These are phyloP conservation scores for Macrolepiota dolichaula DNA, from an alignment of 768 basidiomycete species.

Conservation along the genomic window DNA sequence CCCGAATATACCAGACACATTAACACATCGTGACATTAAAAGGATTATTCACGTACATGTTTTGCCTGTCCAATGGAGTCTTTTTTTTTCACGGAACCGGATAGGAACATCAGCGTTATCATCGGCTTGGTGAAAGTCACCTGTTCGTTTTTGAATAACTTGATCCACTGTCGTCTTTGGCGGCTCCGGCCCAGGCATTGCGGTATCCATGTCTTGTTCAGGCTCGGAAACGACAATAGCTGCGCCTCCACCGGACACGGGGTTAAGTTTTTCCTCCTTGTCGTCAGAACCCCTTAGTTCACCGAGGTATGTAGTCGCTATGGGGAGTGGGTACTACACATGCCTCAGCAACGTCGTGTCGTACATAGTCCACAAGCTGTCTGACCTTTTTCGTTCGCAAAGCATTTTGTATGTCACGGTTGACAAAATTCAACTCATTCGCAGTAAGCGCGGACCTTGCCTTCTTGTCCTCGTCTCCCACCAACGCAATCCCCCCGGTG, in stretches of 20 bases:
- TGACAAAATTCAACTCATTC: slow-evolving; percentile 69
- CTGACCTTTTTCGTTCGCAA: slow-evolving; percentile 69
- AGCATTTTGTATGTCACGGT: slow-evolving; percentile 52
- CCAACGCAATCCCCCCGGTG: slow-evolving; percentile 39
- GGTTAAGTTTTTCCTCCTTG: slow-evolving; percentile 20
- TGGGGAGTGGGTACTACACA: slow-evolving; percentile 12
- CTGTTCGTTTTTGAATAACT: slow-evolving; percentile 31
- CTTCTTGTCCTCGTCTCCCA: slow-evolving; percentile 59
- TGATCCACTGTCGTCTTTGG: slow-evolving; percentile 14
- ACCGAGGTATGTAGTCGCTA: slow-evolving; percentile 27
- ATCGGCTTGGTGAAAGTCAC: slow-evolving; percentile 26
- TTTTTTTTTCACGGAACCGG: slow-evolving; percentile 80
- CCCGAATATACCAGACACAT: not conserved
- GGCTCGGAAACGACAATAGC: slow-evolving; percentile 32
- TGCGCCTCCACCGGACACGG: slow-evolving; percentile 18
- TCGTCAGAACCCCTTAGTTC: slow-evolving; percentile 32
- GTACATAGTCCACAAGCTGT: slow-evolving; percentile 13
- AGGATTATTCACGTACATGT: slow-evolving; percentile 54
- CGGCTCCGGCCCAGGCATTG: slow-evolving; percentile 13
- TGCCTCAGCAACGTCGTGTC: not conserved
- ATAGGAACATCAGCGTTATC: slow-evolving; percentile 70
- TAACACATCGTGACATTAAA: not conserved
- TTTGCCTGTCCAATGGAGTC: slow-evolving; percentile 82
- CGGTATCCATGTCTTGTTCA: slow-evolving; percentile 32
- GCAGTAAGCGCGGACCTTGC: slow-evolving; percentile 40